phyloP scores from a whole-genome alignment of 306 rosid genomes.

The Prunus fruticosa region DNA sequence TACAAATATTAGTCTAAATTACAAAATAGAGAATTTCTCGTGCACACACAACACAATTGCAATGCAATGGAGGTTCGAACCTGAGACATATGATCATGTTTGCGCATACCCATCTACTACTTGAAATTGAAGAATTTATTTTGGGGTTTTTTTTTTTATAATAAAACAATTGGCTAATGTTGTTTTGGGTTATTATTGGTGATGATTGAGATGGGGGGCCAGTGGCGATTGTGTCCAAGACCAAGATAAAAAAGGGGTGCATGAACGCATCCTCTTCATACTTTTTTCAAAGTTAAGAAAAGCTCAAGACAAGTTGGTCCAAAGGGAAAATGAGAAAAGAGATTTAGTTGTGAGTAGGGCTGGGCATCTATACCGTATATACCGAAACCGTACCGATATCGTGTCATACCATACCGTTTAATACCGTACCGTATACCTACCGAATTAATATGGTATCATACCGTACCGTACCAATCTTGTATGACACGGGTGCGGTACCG shows the following conservation, averaged over 20 bases:
- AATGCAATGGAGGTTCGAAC: too few relatives aligned
- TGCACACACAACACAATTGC: too few relatives aligned
- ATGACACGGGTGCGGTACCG: too few relatives aligned
- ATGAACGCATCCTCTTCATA: conserved; percentile 24
- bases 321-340: conserved; percentile 27
- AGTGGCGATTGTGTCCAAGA: neutral
- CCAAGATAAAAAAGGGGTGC: conserved; percentile 3
- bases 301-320: conserved; percentile 39
- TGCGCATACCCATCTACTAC: too few relatives aligned
- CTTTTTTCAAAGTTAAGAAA: conserved; percentile 40
- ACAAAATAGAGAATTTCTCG: rapidly evolving
- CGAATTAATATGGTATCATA: too few relatives aligned
- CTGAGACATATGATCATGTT: too few relatives aligned
- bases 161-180: neutral
- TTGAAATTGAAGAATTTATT: neutral
- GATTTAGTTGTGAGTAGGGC: conserved; percentile 21
- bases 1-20: too few relatives aligned
- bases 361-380: too few relatives aligned
- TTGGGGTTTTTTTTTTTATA: neutral
- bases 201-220: conserved; percentile 25
- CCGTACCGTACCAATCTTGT: too few relatives aligned
- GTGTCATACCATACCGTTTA: too few relatives aligned
- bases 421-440: too few relatives aligned
- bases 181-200: conserved; percentile 2
- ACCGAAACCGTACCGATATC: too few relatives aligned